Percentiles rank a stretch among this genome's conserved stretches.
These are phyloP conservation scores for Barnettozyma populi DNA, from an alignment of 805 yeast genomes.

Conservation along the genomic window DNA sequence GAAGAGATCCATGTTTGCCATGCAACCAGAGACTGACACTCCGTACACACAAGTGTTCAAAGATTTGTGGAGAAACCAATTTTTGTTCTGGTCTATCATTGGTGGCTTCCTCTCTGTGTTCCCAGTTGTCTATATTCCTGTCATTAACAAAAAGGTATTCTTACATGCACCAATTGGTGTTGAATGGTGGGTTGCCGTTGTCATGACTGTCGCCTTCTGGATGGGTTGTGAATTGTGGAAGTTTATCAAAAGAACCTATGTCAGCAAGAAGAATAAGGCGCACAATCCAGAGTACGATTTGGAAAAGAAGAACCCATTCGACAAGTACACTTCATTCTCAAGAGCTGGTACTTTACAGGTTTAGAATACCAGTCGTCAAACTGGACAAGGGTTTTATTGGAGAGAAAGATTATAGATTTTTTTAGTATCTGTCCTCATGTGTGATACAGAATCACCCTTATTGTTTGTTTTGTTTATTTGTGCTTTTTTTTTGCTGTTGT, in stretches of 20 bases:
- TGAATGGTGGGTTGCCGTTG: conserved; percentile 78
- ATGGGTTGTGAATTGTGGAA: conserved; percentile 64
- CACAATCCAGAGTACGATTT: conserved; percentile 59
- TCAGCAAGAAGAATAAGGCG: conserved; percentile 34
- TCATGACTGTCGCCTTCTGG: conserved; percentile 52
- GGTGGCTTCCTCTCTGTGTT: conserved; percentile 66
- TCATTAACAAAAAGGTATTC: conserved; percentile 73
- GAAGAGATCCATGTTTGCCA: conserved; percentile 61
- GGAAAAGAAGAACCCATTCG: conserved; percentile 58
- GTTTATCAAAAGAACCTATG: conserved; percentile 53
- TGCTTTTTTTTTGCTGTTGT: too few species aligned
- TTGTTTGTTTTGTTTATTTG: too few species aligned
- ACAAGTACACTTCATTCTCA: conserved; percentile 55
- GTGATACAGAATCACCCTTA: too few species aligned
- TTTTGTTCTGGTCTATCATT: conserved; percentile 76
- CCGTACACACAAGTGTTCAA: conserved; percentile 54
- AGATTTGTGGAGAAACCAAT: conserved; percentile 69
- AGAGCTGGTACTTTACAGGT: conserved; percentile 40
- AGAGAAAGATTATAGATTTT: not conserved
- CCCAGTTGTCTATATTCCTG: conserved; percentile 85
- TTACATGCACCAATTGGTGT: conserved; percentile 64
- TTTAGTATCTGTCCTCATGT: not conserved
- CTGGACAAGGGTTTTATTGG: too few species aligned
- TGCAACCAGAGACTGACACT: conserved; percentile 60
- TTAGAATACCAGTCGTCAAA: not conserved